Conservation (phyloP, 495 filamentous ascomycete species). For the Tuber borchii region DNA sequence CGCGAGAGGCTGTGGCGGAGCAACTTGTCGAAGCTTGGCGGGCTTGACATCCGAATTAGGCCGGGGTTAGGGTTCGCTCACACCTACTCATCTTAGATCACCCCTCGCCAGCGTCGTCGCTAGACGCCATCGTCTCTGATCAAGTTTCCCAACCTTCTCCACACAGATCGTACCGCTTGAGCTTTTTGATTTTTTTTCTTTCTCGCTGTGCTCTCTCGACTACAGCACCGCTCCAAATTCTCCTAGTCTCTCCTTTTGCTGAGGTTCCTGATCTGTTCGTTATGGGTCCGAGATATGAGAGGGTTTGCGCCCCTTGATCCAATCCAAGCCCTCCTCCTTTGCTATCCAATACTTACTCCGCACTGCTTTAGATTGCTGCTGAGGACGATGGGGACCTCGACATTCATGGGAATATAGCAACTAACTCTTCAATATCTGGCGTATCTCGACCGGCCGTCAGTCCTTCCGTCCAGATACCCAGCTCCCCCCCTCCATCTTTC, state of each 20-base stretch:
- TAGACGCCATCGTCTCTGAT: not conserved
- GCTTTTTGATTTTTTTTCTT: conserved; percentile 9
- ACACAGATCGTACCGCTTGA: not conserved
- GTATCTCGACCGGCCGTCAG: conserved; percentile 42
- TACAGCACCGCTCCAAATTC: conserved; percentile 10
- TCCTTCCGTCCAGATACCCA: conserved; percentile 53
- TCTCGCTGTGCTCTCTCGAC: conserved; percentile 12
- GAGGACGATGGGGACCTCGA: conserved; percentile 40
- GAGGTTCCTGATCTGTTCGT: conserved; percentile 11
- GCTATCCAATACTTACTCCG: not conserved
- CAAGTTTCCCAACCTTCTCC: not conserved
- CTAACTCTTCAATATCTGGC: conserved; percentile 42
- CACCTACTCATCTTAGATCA: not conserved
- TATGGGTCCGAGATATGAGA: conserved; percentile 41
- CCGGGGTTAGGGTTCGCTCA: not conserved
- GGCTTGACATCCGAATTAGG: not conserved
- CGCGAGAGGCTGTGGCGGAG: not conserved
- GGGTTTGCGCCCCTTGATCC: conserved; percentile 30
- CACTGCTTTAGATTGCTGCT: conserved; percentile 16
- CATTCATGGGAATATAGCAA: conserved; percentile 36
- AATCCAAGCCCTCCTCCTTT: not conserved
- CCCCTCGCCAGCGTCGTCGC: not conserved
- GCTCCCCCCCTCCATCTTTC: conserved; percentile 91
- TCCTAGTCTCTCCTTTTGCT: conserved; percentile 9
- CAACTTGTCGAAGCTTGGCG: not conserved